Evolutionary conservation across 1,284 basidiomycete genomes (phyloP).

Genomic region (Naganishia sp.): DNA sequence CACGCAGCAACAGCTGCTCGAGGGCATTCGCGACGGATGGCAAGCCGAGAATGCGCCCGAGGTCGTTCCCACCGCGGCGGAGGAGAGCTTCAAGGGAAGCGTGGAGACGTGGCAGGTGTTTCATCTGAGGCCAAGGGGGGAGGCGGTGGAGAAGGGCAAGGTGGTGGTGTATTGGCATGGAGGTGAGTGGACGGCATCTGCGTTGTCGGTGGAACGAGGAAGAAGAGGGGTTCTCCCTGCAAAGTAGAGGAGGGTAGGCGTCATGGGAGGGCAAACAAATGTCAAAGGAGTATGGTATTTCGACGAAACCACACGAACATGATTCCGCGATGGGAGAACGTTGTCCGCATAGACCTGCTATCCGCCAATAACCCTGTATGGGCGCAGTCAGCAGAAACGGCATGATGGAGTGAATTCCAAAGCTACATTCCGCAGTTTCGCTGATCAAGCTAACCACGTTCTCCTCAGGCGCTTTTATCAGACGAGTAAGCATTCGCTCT

Average conservation of each 20-base stretch:
- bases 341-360: too few species aligned
- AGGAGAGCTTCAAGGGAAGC: slow-evolving; percentile 1
- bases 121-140: slow-evolving; percentile 10
- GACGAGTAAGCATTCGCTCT: slow-evolving; percentile 1
- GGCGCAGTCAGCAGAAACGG: too few species aligned
- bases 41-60: not conserved
- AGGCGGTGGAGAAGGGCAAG: slow-evolving; percentile 3
- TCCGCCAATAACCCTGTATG: too few species aligned
- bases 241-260: too few species aligned
- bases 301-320: too few species aligned
- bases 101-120: slow-evolving; percentile 21
- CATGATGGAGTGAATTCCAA: too few species aligned
- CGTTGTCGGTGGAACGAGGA: too few species aligned
- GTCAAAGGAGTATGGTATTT: too few species aligned
- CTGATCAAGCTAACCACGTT: not conserved
- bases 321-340: too few species aligned
- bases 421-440: not conserved
- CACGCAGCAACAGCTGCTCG: slow-evolving; percentile 1
- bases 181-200: slow-evolving; percentile 14
- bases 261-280: too few species aligned
- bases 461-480: slow-evolving; percentile 7
- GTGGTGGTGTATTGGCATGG: slow-evolving; percentile 31
- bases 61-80: slow-evolving; percentile 13
- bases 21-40: slow-evolving; percentile 6
- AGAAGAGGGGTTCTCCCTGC: too few species aligned